A percentile compares a stretch with the other conserved stretches of the same genome.
phyloP scores from a whole-genome alignment of 1,284 basidiomycete genomes.

The Ceratobasidium sp. region DNA sequence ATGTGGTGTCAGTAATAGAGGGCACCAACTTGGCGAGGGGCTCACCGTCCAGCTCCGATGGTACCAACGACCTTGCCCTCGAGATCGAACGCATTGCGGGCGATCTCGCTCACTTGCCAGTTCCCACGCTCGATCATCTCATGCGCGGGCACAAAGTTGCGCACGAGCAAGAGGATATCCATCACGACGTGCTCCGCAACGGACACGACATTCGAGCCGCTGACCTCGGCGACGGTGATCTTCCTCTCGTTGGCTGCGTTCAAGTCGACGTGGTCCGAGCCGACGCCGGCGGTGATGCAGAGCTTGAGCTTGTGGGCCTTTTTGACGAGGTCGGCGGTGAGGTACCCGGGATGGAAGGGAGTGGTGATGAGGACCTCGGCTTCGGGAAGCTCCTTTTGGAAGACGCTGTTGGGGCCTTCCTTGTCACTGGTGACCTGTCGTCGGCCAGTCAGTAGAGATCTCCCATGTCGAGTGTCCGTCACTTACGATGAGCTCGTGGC shows the following conservation, averaged over 20 bases:
- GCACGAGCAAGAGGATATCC: constrained; percentile 84
- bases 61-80: constrained; percentile 93
- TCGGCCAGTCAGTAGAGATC: too few species aligned
- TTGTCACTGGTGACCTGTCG: constrained; percentile 60
- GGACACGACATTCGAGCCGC: constrained; percentile 89
- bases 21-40: too few species aligned
- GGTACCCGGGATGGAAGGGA: constrained; percentile 92
- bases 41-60: constrained; percentile 73
- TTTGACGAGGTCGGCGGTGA: constrained; percentile 44
- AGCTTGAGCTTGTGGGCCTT: constrained; percentile 92
- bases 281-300: constrained; percentile 94
- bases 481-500: constrained; percentile 77
- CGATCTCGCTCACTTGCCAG: constrained; percentile 86
- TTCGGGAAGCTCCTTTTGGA: constrained; percentile 90
- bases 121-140: constrained; percentile 87
- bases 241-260: constrained; percentile 85
- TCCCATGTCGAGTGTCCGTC: background rate
- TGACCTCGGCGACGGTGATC: constrained; percentile 85
- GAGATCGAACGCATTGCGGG: constrained; percentile 85
- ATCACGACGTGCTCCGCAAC: constrained; percentile 92
- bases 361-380: constrained; percentile 87
- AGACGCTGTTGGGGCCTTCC: constrained; percentile 85
- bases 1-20: too few species aligned
- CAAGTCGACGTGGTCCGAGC: constrained; percentile 93
- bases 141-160: constrained; percentile 87